These are phyloP conservation scores for Phaeotremella fagi DNA, from an alignment of 768 basidiomycete genomes.

Conservation along the genomic window DNA sequence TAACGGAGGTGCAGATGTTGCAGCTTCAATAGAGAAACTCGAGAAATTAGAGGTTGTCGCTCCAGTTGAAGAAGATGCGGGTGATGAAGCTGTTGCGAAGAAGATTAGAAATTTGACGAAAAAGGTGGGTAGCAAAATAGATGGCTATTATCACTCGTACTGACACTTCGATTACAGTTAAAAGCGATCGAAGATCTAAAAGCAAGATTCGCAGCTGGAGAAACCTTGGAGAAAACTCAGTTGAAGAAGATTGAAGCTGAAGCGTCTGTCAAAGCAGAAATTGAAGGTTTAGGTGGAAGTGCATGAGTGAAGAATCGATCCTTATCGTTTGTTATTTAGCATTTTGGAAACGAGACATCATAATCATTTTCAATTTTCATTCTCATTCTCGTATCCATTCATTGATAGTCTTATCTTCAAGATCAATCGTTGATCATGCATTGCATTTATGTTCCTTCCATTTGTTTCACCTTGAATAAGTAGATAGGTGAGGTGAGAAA, in stretches of 20 bases:
- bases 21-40: constrained; percentile 9
- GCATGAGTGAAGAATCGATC: no score
- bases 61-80: constrained; percentile 47
- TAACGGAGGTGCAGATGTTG: neutral
- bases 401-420: no score
- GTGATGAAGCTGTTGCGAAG: constrained; percentile 71
- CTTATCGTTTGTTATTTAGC: no score
- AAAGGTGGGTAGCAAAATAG: constrained; percentile 61
- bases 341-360: no score
- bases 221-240: constrained; percentile 89
- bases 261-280: constrained; percentile 73
- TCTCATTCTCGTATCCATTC: no score
- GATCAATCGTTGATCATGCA: no score
- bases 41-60: constrained; percentile 44
- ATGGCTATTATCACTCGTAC: neutral
- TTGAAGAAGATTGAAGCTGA: constrained; percentile 95
- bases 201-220: constrained; percentile 81
- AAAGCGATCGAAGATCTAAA: constrained; percentile 99
- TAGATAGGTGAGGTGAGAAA: no score
- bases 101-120: constrained; percentile 92
- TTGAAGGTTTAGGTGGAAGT: constrained; percentile 51
- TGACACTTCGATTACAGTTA: constrained; percentile 54
- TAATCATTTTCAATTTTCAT: no score
- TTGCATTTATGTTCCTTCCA: no score
- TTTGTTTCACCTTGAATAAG: no score